A percentile compares a stretch with the other conserved stretches of the same genome.
Evolutionary conservation across 768 basidiomycete species (phyloP).

Genomic region (Fomitopsis pulvina): DNA sequence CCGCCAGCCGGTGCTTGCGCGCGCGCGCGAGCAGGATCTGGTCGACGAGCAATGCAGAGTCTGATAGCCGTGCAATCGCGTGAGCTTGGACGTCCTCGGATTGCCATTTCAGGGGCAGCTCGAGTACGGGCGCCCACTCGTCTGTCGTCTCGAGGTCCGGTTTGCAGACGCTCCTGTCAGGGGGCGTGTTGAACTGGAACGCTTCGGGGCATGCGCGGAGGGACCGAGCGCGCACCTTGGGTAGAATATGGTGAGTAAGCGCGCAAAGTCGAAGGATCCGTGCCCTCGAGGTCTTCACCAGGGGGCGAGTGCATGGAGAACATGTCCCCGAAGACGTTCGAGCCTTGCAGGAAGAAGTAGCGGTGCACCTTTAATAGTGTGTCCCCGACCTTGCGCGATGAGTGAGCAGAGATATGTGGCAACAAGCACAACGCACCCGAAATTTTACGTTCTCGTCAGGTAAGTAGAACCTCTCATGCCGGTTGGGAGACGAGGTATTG

Average conservation of each 20-base stretch:
- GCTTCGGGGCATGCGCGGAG: no score
- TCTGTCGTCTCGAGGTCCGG: slow-evolving; percentile 10
- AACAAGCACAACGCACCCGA: not conserved
- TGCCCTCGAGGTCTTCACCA: slow-evolving; percentile 30
- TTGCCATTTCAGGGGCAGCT: slow-evolving; percentile 33
- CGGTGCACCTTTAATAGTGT: slow-evolving; percentile 50
- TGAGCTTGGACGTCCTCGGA: slow-evolving; percentile 34
- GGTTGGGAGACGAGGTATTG: not conserved
- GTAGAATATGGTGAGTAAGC: slow-evolving; percentile 57
- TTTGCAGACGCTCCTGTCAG: not conserved
- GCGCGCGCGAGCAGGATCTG: slow-evolving; percentile 37
- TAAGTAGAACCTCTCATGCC: slow-evolving; percentile 1
- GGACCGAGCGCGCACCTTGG: slow-evolving; percentile 37
- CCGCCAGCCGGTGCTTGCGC: slow-evolving; percentile 19
- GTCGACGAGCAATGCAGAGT: slow-evolving; percentile 28
- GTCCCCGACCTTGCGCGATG: slow-evolving; percentile 42
- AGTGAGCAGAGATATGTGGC: not conserved
- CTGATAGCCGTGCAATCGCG: slow-evolving; percentile 32
- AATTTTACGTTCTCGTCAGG: not conserved
- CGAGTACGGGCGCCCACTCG: slow-evolving; percentile 37
- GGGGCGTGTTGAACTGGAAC: slow-evolving; percentile 3
- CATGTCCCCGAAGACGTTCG: slow-evolving; percentile 23
- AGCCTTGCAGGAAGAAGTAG: slow-evolving; percentile 57
- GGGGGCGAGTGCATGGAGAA: slow-evolving; percentile 15
- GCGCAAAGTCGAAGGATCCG: slow-evolving; percentile 43